phyloP scores from a whole-genome alignment of 345 rosid genomes.

The Lepidium sativum region DNA sequence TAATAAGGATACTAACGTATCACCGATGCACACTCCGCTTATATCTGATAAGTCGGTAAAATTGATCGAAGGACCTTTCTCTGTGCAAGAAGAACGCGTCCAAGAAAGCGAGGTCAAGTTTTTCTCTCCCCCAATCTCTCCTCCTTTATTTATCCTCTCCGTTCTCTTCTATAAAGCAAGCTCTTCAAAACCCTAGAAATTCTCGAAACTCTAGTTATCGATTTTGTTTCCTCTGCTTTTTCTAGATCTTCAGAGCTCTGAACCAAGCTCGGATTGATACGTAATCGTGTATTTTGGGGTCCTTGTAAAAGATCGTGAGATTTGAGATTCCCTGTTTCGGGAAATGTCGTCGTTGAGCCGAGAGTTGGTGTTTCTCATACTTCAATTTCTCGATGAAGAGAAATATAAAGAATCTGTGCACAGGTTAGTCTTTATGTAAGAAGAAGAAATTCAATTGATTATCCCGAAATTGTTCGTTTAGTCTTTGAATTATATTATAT shows the following conservation, averaged over 20 bases:
- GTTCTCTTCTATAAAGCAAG: constrained; percentile 34
- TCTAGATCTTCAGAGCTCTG: constrained; percentile 5
- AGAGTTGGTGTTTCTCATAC: constrained; percentile 86
- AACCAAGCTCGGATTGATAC: constrained; percentile 23
- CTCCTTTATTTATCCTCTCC: constrained; percentile 28
- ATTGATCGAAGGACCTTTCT: constrained; percentile 28
- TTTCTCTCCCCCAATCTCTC: constrained; percentile 15
- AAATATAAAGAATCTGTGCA: constrained; percentile 84
- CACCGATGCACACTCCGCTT: constrained; percentile 15
- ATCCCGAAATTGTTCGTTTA: not conserved
- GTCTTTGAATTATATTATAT: not conserved
- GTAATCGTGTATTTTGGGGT: not conserved
- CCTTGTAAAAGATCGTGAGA: not conserved
- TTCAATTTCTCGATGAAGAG: constrained; percentile 93
- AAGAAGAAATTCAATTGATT: not conserved
- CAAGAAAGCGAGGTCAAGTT: constrained; percentile 77
- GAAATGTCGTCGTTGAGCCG: constrained; percentile 74
- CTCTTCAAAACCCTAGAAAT: constrained; percentile 75
- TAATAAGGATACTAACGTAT: fast-evolving
- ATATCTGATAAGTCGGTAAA: constrained; percentile 44
- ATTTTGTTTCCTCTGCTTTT: not conserved
- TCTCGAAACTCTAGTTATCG: constrained; percentile 40
- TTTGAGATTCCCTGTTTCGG: not conserved
- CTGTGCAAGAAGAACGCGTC: constrained; percentile 58
- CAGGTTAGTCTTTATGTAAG: constrained; percentile 33